phyloP scores from a whole-genome alignment of 192 early-diverging fungal species.

The Coemansia sp. region DNA sequence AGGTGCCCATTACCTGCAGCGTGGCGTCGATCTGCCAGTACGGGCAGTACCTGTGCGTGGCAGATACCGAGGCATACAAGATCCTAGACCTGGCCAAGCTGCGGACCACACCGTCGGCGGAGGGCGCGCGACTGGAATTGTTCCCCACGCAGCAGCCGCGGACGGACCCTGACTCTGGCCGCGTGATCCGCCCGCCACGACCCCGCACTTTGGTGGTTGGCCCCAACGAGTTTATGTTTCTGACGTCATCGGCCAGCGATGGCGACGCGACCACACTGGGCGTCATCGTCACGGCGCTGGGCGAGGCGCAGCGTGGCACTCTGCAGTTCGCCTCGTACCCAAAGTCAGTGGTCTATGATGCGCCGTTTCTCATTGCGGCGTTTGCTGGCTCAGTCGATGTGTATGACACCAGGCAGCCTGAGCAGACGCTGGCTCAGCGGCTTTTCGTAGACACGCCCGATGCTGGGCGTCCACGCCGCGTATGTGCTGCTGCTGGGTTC shows the following conservation, averaged over 20 bases:
- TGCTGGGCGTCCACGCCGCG: slow-evolving; percentile 10
- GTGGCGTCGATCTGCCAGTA: slow-evolving; percentile 53
- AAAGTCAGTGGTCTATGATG: slow-evolving; percentile 44
- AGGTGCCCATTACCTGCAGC: slow-evolving; percentile 30
- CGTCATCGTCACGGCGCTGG: slow-evolving; percentile 55
- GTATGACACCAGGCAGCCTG: slow-evolving; percentile 42
- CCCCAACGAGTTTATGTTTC: slow-evolving; percentile 53
- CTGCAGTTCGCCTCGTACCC: slow-evolving; percentile 55
- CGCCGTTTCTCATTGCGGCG: slow-evolving; percentile 37
- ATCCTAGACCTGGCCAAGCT: slow-evolving; percentile 43
- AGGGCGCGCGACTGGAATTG: slow-evolving; percentile 33
- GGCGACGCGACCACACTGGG: slow-evolving; percentile 40
- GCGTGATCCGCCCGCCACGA: slow-evolving; percentile 42
- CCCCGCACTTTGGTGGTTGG: slow-evolving; percentile 55
- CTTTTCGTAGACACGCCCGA: slow-evolving; percentile 13
- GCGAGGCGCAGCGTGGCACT: slow-evolving; percentile 55
- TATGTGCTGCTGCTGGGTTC: slow-evolving; percentile 20
- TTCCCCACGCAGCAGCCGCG: slow-evolving; percentile 54
- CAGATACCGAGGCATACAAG: slow-evolving; percentile 52
- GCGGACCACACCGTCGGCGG: slow-evolving; percentile 17
- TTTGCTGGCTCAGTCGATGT: slow-evolving; percentile 44
- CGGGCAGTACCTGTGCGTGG: slow-evolving; percentile 50
- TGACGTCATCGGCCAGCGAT: slow-evolving; percentile 45
- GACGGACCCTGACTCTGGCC: slow-evolving; percentile 31
- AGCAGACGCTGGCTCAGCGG: slow-evolving; percentile 37